phyloP scores from a whole-genome alignment of 2,329 filamentous ascomycete species.

The Xylariaceae sp. region DNA sequence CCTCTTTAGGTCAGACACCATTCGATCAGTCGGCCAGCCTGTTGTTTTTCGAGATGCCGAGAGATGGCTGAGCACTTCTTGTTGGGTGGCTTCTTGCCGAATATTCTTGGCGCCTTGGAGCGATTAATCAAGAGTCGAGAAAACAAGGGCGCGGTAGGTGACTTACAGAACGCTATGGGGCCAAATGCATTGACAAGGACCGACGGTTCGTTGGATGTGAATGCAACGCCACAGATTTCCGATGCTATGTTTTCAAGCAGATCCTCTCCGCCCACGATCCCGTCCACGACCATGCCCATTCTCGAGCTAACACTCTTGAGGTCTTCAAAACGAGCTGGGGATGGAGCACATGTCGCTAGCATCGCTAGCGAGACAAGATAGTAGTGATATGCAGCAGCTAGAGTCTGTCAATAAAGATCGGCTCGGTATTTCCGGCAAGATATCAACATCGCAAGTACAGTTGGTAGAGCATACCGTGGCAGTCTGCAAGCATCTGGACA shows the following conservation, averaged over 20 bases:
- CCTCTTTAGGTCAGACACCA: slow-evolving; percentile 29
- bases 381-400: slow-evolving; percentile 41
- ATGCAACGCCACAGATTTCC: slow-evolving; percentile 41
- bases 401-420: too few species aligned
- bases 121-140: neutral
- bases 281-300: neutral
- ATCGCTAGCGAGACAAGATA: slow-evolving; percentile 35
- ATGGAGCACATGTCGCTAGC: slow-evolving; percentile 21
- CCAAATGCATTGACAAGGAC: slow-evolving; percentile 47
- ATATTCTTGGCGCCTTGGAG: slow-evolving; percentile 32
- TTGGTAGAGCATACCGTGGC: slow-evolving; percentile 40
- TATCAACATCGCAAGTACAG: too few species aligned
- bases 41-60: slow-evolving; percentile 32
- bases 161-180: slow-evolving; percentile 43
- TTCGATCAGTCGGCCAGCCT: slow-evolving; percentile 38
- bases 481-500: slow-evolving; percentile 38
- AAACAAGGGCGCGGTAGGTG: neutral
- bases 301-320: slow-evolving; percentile 5
- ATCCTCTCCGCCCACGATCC: slow-evolving; percentile 13
- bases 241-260: slow-evolving; percentile 33
- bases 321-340: slow-evolving; percentile 2
- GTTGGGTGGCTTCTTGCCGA: slow-evolving; percentile 19
- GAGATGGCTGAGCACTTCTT: slow-evolving; percentile 32
- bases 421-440: too few species aligned
- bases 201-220: slow-evolving; percentile 38